phyloP scores from a whole-genome alignment of 129 eudicot species.

The Erigeron canadensis region DNA sequence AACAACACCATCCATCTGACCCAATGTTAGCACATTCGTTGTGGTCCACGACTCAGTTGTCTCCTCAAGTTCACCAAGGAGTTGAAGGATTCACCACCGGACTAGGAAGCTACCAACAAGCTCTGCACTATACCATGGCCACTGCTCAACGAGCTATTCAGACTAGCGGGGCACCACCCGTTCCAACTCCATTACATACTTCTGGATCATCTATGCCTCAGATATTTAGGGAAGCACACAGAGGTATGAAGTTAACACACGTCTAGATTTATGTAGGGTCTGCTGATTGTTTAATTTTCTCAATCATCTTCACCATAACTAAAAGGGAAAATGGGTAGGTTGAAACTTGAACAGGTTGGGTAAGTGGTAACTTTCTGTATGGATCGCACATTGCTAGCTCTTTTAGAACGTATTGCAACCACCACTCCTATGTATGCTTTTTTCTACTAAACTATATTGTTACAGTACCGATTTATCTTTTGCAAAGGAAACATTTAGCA shows the following conservation, averaged over 20 bases:
- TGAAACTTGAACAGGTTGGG: too few relatives aligned
- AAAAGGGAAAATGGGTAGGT: too few relatives aligned
- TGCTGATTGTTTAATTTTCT: neutral
- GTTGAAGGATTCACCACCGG: conserved; percentile 30
- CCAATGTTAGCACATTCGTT: conserved; percentile 30
- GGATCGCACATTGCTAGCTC: too few relatives aligned
- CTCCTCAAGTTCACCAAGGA: conserved; percentile 38
- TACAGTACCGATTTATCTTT: too few relatives aligned
- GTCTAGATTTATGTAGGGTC: neutral
- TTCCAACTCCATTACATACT: conserved; percentile 34
- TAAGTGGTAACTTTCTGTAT: too few relatives aligned
- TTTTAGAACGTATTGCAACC: too few relatives aligned
- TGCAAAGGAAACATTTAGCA: too few relatives aligned
- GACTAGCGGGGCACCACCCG: conserved; percentile 29
- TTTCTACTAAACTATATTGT: too few relatives aligned
- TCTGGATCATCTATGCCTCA: conserved; percentile 26
- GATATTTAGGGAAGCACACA: conserved; percentile 28
- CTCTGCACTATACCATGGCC: conserved; percentile 17
- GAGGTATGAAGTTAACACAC: conserved; percentile 19
- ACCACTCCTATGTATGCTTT: too few relatives aligned
- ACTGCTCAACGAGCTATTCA: conserved; percentile 44
- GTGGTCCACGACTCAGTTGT: conserved; percentile 30
- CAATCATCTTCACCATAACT: neutral
- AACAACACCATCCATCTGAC: conserved; percentile 33
- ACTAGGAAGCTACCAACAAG: conserved; percentile 27